These are phyloP conservation scores for Annona squamosa DNA, from an alignment of 164 flowering plant genomes.

Conservation along the genomic window DNA sequence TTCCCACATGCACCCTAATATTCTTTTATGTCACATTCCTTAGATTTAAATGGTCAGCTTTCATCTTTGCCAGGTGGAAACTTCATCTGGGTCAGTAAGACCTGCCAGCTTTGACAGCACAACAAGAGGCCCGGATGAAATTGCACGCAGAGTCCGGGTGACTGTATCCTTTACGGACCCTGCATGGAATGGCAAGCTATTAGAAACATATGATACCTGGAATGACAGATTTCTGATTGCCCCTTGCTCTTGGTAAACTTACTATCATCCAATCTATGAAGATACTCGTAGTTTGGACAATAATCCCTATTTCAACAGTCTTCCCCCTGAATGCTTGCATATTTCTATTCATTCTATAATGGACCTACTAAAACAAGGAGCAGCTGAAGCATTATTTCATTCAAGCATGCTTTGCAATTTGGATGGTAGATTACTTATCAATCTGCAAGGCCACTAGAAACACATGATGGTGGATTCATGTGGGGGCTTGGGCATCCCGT, in stretches of 20 bases:
- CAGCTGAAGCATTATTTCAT: too few species aligned
- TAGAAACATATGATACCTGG: slow-evolving; percentile 75
- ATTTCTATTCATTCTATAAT: not conserved
- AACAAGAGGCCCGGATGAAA: slow-evolving; percentile 86
- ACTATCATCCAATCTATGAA: not conserved
- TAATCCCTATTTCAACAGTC: not conserved
- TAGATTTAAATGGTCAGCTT: not conserved
- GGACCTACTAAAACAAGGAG: too few species aligned
- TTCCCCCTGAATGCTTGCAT: not conserved
- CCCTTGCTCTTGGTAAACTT: slow-evolving; percentile 66
- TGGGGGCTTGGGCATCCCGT: too few species aligned
- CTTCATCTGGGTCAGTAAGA: slow-evolving; percentile 45
- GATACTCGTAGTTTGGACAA: not conserved
- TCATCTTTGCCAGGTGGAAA: slow-evolving; percentile 47
- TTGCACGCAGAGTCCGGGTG: slow-evolving; percentile 70
- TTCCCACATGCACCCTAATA: too few species aligned
- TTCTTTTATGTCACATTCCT: too few species aligned
- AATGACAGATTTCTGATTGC: slow-evolving; percentile 56
- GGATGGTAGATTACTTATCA: too few species aligned
- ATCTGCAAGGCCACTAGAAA: too few species aligned
- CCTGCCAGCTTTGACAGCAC: slow-evolving; percentile 72
- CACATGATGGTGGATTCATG: too few species aligned
- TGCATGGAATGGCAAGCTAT: slow-evolving; percentile 57
- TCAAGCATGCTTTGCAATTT: too few species aligned
- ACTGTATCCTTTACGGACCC: slow-evolving; percentile 50